Percentiles rank a stretch among this genome's conserved stretches.
Evolutionary conservation across 2,329 filamentous ascomycete genomes (phyloP).

Genomic region (Coniosporium tulheliwenetii): DNA sequence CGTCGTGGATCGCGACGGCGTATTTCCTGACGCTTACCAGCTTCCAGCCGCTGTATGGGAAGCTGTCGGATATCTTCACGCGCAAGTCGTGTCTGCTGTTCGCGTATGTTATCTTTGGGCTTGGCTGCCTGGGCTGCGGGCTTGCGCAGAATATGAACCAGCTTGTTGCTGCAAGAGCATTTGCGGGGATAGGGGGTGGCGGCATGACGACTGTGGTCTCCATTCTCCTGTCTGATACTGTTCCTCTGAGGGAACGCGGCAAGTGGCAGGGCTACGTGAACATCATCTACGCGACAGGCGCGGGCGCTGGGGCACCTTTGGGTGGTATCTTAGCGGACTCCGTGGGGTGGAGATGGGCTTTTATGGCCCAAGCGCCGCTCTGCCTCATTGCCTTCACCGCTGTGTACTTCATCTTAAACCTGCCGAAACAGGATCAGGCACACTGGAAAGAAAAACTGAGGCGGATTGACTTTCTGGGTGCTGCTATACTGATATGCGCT

Average conservation of each 20-base stretch:
- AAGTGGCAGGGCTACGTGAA: conserved; percentile 64
- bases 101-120: conserved; percentile 46
- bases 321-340: conserved; percentile 57
- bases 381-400: conserved; percentile 49
- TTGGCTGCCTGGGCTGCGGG: conserved; percentile 48
- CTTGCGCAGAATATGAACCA: conserved; percentile 48
- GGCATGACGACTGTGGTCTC: conserved; percentile 56
- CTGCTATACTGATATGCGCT: conserved; percentile 47
- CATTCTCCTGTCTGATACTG: conserved; percentile 56
- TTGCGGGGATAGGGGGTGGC: conserved; percentile 51
- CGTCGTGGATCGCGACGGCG: conserved; percentile 57
- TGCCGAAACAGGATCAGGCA: conserved; percentile 41
- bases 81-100: conserved; percentile 51
- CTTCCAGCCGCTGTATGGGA: conserved; percentile 61
- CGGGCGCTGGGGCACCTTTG: conserved; percentile 52
- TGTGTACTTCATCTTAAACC: conserved; percentile 45
- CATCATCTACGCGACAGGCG: conserved; percentile 54
- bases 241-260: conserved; percentile 53
- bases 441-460: conserved; percentile 51
- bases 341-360: conserved; percentile 65
- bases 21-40: conserved; percentile 61
- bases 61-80: conserved; percentile 55
- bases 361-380: conserved; percentile 54
- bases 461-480: conserved; percentile 60
- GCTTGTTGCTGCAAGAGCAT: conserved; percentile 48